Evolutionary conservation across 2,329 filamentous ascomycete species (phyloP).

Genomic region (Epichloe coenophiala): DNA sequence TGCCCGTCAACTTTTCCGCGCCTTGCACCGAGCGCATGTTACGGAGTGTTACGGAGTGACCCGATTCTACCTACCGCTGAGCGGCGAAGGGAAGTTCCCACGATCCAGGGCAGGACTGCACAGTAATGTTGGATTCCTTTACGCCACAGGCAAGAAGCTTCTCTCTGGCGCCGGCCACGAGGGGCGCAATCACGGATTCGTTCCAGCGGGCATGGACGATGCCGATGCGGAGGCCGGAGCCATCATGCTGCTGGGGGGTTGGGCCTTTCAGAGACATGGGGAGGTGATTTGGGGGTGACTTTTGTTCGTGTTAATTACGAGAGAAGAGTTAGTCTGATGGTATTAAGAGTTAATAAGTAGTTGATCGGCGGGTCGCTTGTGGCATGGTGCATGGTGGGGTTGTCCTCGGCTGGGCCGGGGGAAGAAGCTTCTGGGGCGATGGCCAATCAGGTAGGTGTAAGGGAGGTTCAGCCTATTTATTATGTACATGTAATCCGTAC

Average conservation of each 20-base stretch:
- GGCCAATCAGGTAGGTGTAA: background rate
- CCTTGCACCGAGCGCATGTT: too few relatives aligned
- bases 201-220: constrained; percentile 98
- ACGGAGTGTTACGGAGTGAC: too few relatives aligned
- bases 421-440: background rate
- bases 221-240: constrained; percentile 69
- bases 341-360: too few relatives aligned
- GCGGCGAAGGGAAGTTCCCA: constrained; percentile 91
- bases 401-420: background rate
- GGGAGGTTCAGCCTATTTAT: too few relatives aligned
- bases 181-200: constrained; percentile 68
- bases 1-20: background rate
- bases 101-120: constrained; percentile 81
- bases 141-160: constrained; percentile 70
- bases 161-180: constrained; percentile 68
- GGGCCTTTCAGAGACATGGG: constrained; percentile 41
- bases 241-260: constrained; percentile 45
- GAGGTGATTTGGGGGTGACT: background rate
- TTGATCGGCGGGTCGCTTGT: background rate
- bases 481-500: too few relatives aligned
- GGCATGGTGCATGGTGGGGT: background rate
- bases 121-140: constrained; percentile 72
- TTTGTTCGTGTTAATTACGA: background rate
- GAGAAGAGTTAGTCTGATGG: background rate
- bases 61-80: constrained; percentile 46